These are phyloP conservation scores for Solanum appendiculatum DNA, from an alignment of 257 asterid species.

Conservation along the genomic window DNA sequence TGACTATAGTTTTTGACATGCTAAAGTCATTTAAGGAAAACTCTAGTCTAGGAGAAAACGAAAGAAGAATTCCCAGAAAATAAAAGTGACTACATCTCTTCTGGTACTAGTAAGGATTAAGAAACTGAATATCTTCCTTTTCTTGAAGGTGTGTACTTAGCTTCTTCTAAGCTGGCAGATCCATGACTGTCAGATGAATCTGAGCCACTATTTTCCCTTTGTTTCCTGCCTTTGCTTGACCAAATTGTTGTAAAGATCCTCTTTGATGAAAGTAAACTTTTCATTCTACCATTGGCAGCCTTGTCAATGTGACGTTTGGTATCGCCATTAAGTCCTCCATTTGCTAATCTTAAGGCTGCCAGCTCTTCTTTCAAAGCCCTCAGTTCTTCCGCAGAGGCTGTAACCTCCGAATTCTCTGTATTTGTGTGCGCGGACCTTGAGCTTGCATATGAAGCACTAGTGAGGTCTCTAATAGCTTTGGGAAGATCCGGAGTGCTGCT, in stretches of 20 bases:
- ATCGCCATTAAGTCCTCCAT: conserved; percentile 28
- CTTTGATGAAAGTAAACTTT: conserved; percentile 55
- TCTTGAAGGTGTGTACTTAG: conserved; percentile 55
- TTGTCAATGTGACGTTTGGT: conserved; percentile 26
- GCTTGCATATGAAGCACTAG: conserved; percentile 53
- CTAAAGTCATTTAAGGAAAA: background rate
- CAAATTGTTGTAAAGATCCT: conserved; percentile 70
- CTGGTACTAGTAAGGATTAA: conserved; percentile 9
- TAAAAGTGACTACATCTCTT: background rate
- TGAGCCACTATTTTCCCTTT: conserved; percentile 71
- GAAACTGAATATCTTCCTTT: conserved; percentile 87
- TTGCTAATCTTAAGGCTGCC: conserved; percentile 59
- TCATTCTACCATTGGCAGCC: conserved; percentile 52
- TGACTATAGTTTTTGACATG: conserved; percentile 2
- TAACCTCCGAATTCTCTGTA: conserved; percentile 83
- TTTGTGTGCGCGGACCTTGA: conserved; percentile 59
- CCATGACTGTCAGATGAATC: conserved; percentile 86
- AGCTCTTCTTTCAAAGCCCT: conserved; percentile 75
- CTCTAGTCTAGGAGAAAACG: background rate
- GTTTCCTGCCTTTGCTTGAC: conserved; percentile 54
- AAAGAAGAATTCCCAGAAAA: background rate
- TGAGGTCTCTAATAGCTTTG: conserved; percentile 67
- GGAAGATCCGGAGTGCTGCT: conserved; percentile 96
- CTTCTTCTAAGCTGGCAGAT: conserved; percentile 64
- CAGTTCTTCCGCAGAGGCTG: conserved; percentile 83